Evolutionary conservation across 805 yeast genomes (phyloP), one percentile per base, ranked within the genome.

Genomic region (Candida xyloterini): DNA sequence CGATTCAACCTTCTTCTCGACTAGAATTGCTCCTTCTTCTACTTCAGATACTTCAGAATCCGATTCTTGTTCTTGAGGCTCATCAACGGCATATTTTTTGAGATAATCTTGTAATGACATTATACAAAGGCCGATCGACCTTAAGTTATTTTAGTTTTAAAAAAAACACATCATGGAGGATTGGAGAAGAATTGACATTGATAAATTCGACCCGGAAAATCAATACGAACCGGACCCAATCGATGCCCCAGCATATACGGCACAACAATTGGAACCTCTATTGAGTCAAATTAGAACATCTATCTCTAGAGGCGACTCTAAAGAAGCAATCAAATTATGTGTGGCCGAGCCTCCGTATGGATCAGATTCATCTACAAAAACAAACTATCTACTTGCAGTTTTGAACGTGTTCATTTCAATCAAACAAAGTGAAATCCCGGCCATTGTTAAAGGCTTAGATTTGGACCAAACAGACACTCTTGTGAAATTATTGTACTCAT

Each of bases 141-240:
- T 38, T 7, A 7, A 31, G 26, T 11, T 26, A 20, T 5, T 30
- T 20, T 10, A 37, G n/a, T n/a, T 18, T 18, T 29, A 37, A 37
- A 30, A 37, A 32, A 32, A 27, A 38, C 34, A 38, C 24, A 38
- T 32, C 33, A 76, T 78, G 78, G 81, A 76, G 45, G 89, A 83
- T 58, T 85, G 95, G 95, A 84, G 99, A 76, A 80, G 93, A 74
- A 87, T 91, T 53, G 96, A 93, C 62, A 81, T 93, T 38, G 98
- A 93, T 63, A 85, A 88, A 13, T 80, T 79, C 50, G 96, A 90
- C 57, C 85, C 95, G 3, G 96, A 90, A 33, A 76, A 74, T 52
- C 79, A 57, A 28, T 61, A 56, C 35, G 53, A 44, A 10, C 44
- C 51, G 11, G 66, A 61, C 35, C 51, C 48, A 16, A 30, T 44